Evolutionary conservation across 768 basidiomycete genomes (phyloP).

Genomic region (Mycena belliarum): DNA sequence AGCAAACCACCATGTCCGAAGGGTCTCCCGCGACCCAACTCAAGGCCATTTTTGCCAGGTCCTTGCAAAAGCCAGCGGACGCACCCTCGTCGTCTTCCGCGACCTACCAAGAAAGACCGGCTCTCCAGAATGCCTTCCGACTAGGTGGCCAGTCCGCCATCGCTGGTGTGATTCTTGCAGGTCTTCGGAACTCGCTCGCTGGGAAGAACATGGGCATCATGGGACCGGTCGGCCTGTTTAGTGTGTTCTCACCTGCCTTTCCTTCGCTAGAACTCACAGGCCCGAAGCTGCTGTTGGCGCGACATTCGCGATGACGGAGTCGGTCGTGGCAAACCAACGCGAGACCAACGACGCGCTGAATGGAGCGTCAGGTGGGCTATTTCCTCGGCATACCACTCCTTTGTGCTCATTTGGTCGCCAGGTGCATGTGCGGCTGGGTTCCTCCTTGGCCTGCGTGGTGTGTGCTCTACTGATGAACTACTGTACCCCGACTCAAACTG

Average conservation of each 20-base stretch:
- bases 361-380: constrained; percentile 56
- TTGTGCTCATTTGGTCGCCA: background rate
- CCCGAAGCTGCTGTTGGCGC: constrained; percentile 83
- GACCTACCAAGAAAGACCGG: background rate
- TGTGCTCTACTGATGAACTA: constrained; percentile 22
- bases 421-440: constrained; percentile 92
- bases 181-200: constrained; percentile 73
- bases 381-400: background rate
- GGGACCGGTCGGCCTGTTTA: constrained; percentile 90
- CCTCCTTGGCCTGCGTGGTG: constrained; percentile 83
- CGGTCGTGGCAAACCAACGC: constrained; percentile 78
- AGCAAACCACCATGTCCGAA: constrained; percentile 5
- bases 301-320: constrained; percentile 81
- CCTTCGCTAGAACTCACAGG: constrained; percentile 8
- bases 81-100: background rate
- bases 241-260: constrained; percentile 46
- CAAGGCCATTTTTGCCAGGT: background rate
- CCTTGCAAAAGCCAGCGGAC: background rate
- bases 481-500: constrained; percentile 6
- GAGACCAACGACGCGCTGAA: constrained; percentile 79
- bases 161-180: constrained; percentile 53
- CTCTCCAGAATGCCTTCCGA: constrained; percentile 10
- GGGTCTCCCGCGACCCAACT: constrained; percentile 1
- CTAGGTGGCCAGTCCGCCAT: constrained; percentile 29
- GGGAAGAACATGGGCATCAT: constrained; percentile 83